These are phyloP conservation scores for Oxytropis ochrocephala DNA, from an alignment of 306 rosid species.

Conservation along the genomic window DNA sequence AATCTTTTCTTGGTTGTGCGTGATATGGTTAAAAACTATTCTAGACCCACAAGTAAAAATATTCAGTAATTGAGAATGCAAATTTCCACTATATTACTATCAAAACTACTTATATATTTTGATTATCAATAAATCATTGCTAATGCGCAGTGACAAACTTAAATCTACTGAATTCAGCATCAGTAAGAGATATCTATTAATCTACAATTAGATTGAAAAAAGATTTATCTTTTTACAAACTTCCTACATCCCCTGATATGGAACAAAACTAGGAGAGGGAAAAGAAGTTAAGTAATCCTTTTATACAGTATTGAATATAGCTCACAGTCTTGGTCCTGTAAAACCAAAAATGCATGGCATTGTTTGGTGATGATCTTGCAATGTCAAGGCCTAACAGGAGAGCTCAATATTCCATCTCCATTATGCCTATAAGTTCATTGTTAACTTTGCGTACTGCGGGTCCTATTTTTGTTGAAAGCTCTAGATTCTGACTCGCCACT, in stretches of 20 bases:
- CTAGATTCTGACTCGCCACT: slow-evolving; percentile 48
- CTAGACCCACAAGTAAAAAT: neutral
- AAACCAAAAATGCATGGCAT: neutral
- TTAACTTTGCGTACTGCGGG: neutral
- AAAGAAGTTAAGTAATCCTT: slow-evolving; percentile 3
- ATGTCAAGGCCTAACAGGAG: neutral
- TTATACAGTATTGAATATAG: slow-evolving; percentile 16
- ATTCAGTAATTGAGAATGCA: too few species aligned
- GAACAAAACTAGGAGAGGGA: slow-evolving; percentile 14
- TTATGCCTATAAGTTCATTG: neutral
- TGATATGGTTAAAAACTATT: neutral
- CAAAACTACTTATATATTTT: too few species aligned
- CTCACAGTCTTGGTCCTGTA: neutral
- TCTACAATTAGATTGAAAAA: slow-evolving; percentile 16
- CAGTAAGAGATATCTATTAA: slow-evolving; percentile 11
- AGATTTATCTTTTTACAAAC: slow-evolving; percentile 33
- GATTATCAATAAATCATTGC: neutral
- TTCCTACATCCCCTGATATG: slow-evolving; percentile 24
- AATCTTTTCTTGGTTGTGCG: neutral
- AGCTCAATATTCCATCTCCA: neutral
- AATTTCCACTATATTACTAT: too few species aligned
- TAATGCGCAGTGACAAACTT: neutral
- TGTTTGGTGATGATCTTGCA: neutral
- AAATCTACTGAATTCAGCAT: slow-evolving; percentile 11
- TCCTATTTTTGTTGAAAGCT: slow-evolving; percentile 29